Evolutionary conservation across 768 basidiomycete species (phyloP), one percentile per base, ranked within the genome.

Genomic region (Boletus coccyginus): DNA sequence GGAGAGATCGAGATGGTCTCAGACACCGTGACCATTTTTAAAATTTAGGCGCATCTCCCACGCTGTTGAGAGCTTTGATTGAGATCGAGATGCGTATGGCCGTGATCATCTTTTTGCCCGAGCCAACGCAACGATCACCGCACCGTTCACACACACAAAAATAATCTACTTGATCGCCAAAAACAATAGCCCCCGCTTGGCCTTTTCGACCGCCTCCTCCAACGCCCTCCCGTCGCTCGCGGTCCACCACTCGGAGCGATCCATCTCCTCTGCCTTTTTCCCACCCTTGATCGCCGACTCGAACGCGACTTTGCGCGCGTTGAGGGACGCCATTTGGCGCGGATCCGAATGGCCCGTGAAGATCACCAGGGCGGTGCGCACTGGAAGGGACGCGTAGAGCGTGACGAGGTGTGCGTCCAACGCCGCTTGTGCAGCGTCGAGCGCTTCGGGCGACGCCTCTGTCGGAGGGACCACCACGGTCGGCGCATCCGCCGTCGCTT

Each of bases 271-370:
- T 3, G 77, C 72, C 13, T 73, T 78, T 73, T 80, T 82, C 19
- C 84, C 84, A 46, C 73, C 71, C 61, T 80, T 77, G 50, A 88
- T 70, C 16, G 81, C 83, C 24, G 65, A 75, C 63, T 98, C 94
- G 63, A 94, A 96, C 32, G 81, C 81, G 61, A 21, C 21, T 2
- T 21, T 21, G 21, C 21, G 21, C 21, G 21, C 21, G 21, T 86
- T 86, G 21, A 98, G 74, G 27, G 78, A 69, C 4, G 88, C 77
- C 92, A 96, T 94, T 8, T 70, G 75, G 0, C 92, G 83, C 0
- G 95, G 94, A 69, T 97, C 92, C 0, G 86, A 85, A 66, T 98
- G 93, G 1, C 95, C 94, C 0, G 89, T 91, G 66, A 97, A 86
- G 39, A 98, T 77, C 51, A 98, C 73, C 21, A 98, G 70, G 0